Conservation (phyloP, 768 basidiomycete genomes). For the Pisolithus microcarpus region DNA sequence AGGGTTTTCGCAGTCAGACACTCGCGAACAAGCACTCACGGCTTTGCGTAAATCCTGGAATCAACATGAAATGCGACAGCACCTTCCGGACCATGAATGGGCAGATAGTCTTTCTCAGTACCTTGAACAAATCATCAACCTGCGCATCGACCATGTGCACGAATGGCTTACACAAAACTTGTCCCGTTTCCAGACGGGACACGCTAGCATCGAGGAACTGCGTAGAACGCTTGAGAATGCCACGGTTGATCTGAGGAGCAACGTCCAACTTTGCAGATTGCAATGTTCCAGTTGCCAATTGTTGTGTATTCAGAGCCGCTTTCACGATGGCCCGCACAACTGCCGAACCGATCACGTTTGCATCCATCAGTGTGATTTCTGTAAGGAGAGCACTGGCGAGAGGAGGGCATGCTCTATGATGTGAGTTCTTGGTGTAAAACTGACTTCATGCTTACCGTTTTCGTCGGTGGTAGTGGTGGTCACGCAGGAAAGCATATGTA, state of each 20-base stretch:
- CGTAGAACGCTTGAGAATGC: conserved; percentile 36
- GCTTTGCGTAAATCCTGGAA: conserved; percentile 16
- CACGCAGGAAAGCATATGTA: conserved; percentile 52
- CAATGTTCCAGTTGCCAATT: conserved; percentile 44
- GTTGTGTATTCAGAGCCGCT: conserved; percentile 38
- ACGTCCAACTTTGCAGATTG: conserved; percentile 42
- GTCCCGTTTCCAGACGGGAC: conserved; percentile 36
- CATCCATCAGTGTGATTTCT: conserved; percentile 36
- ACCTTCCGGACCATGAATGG: conserved; percentile 30
- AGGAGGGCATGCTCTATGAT: conserved; percentile 37
- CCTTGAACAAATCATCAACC: conserved; percentile 33
- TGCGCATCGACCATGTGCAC: conserved; percentile 40
- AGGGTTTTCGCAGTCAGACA: conserved; percentile 8
- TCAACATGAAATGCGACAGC: conserved; percentile 13
- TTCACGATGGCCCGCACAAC: conserved; percentile 41
- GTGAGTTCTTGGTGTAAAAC: conserved; percentile 28
- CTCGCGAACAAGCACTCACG: conserved; percentile 11
- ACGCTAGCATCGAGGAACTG: conserved; percentile 41
- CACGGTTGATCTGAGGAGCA: conserved; percentile 39
- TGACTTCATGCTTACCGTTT: neutral
- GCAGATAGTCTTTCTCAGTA: conserved; percentile 29
- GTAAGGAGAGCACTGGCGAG: conserved; percentile 23
- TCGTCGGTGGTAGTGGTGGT: conserved; percentile 38
- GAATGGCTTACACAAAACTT: conserved; percentile 48
- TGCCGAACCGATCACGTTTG: conserved; percentile 48